Base-by-base conservation (phyloP, 2,329 filamentous ascomycete species). In the Stemphylium lycopersici region DNA sequence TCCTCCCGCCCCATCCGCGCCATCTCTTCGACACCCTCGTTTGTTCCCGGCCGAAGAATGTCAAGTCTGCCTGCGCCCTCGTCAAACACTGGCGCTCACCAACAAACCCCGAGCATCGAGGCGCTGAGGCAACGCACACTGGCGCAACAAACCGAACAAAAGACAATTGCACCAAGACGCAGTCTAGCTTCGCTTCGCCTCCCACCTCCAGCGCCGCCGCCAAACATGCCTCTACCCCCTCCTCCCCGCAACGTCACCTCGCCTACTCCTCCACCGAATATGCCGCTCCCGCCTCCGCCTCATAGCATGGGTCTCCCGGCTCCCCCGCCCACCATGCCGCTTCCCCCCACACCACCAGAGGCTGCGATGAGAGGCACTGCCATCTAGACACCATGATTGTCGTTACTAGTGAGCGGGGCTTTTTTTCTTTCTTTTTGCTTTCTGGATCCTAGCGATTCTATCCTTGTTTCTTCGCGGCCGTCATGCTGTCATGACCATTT, bases 141-240 rank as follows among this genome's bases (percentile, higher is more conserved):
- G 7, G 44, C 54, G 13, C 58, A 58, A 13, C 55, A 54, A 18
- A 29, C 18, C 16, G 59, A 57, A 10, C 48, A 58, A 10, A 68
- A 65, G 34, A 52, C 46, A 6, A 57, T 67, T 38, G 66, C 48
- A 63, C 53, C 67, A 61, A 56, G 73, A 54, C 65, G 63, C 8
- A 75, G 69, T 15, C 74, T 80, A 57, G 71, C 78, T 2, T 64
- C 72, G 1, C 72, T 77, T 12, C 70, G 72, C 1, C 62, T 81
- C 2, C 78, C 78, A 2, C 79, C 79, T 6, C 79, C 78, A 3
- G 77, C 76, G 4, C 79, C 79, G 3, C 79, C 79, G 18, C 79
- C 79, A 49, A 72, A 67, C 11, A 75, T 77, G 61, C 78, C 79
- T n/a, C 60, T 80, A 18, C 79, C 79, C n/a, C 56, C 68, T 10